Conservation (phyloP, 306 rosid species). For the Hippophae tibetana region DNA sequence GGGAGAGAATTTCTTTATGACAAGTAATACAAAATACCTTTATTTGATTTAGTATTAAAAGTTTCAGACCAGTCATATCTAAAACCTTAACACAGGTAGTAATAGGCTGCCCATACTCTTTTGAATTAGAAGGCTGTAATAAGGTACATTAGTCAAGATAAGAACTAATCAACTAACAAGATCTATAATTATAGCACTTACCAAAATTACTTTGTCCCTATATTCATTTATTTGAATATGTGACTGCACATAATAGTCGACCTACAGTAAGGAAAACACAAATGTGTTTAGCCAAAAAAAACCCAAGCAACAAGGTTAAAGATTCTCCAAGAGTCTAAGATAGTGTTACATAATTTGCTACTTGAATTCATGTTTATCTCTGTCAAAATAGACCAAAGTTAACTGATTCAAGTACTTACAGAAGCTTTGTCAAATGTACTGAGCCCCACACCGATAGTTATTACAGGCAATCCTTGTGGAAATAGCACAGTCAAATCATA, state of each 20-base stretch:
- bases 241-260: slow-evolving; percentile 92
- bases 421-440: too few species aligned
- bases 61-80: slow-evolving; percentile 92
- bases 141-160: slow-evolving; percentile 19
- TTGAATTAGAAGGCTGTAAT: slow-evolving; percentile 77
- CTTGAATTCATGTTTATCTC: not conserved
- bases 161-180: slow-evolving; percentile 2
- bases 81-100: slow-evolving; percentile 80
- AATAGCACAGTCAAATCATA: too few species aligned
- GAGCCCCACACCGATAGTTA: slow-evolving; percentile 77
- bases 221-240: slow-evolving; percentile 96
- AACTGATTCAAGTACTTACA: slow-evolving; percentile 45
- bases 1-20: not conserved
- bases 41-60: slow-evolving; percentile 78
- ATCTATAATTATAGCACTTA: slow-evolving; percentile 29
- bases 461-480: slow-evolving; percentile 83
- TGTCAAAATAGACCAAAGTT: not conserved
- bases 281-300: too few species aligned
- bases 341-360: not conserved
- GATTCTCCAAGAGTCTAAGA: too few species aligned
- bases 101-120: slow-evolving; percentile 60
- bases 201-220: slow-evolving; percentile 80
- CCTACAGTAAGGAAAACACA: slow-evolving; percentile 37
- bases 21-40: slow-evolving; percentile 47
- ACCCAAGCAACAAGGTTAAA: slow-evolving; percentile 2